Base-by-base conservation (phyloP, 2,329 filamentous ascomycete genomes). In the Nigrospora sphaerica region DNA sequence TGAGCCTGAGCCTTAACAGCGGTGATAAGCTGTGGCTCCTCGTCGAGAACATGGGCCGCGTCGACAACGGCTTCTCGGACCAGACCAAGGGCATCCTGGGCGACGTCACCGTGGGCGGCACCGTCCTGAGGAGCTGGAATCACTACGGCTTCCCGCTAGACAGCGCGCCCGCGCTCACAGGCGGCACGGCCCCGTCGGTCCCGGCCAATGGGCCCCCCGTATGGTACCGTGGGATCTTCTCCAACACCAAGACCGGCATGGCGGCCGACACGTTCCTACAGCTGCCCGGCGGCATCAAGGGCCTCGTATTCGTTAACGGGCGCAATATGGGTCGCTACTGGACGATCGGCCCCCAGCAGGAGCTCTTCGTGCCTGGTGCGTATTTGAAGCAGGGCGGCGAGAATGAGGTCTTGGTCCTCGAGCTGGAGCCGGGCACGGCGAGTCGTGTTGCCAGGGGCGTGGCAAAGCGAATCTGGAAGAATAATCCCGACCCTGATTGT, bases 41-140 rank as follows among this genome's bases (percentile, higher is more conserved):
- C 4, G 66, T 75, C 2, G 73, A 77, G 55, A 77, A 76, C 42
- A 62, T 77, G n/a, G 73, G 73, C 2, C 65, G 73, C 3, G 69
- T 75, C 1, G 68, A 75, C 49, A 52, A 58, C 13, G 55, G 55
- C 12, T 60, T 73, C 11, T 58, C 59, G 6, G 71, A 77, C 32
- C 73, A 67, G 19, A 60, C 58, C 18, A 76, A 76, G 50, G 73
- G 73, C 1, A 67, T 77, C 14, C 51, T 63, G 6, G 67, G 66
- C 2, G 58, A 73, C 42, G 69, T 76, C 1, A 69, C 61, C 0
- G 48, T 76, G 2, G 68, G 65, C 2, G 55, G 46, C 0, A 52
- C 45, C 0, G 51, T 59, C 0, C 43, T 74, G 2, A 45, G 46
- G 1, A 40, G 28, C 4, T 74, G 71, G 71, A 52, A 63, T n/a